phyloP scores from a whole-genome alignment of 129 eudicot species.

The Silybum marianum region DNA sequence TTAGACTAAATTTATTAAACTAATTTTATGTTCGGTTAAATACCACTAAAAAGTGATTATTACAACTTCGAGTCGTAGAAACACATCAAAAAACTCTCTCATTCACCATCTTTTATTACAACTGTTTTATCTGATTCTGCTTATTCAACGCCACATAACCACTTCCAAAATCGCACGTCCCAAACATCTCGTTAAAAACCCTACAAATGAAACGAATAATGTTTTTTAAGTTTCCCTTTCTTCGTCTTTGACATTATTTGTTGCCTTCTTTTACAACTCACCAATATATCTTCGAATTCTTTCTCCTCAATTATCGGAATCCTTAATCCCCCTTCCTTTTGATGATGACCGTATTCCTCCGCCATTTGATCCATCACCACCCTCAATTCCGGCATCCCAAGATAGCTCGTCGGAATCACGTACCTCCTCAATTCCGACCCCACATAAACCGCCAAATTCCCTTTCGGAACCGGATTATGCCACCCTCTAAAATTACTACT shows the following conservation, averaged over 20 bases:
- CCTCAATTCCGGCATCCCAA: slow-evolving; percentile 22
- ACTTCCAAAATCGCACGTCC: background rate
- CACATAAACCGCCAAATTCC: slow-evolving; percentile 30
- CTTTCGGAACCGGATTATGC: slow-evolving; percentile 14
- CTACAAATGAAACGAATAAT: background rate
- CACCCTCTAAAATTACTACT: background rate
- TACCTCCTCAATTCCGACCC: slow-evolving; percentile 27
- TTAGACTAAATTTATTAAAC: too few species aligned
- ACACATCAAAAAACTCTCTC: background rate
- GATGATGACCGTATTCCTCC: slow-evolving; percentile 36
- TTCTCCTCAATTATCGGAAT: slow-evolving; percentile 27
- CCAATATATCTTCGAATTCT: slow-evolving; percentile 20
- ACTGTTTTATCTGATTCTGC: background rate
- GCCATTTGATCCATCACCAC: slow-evolving; percentile 24
- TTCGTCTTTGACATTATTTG: background rate
- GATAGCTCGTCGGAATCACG: slow-evolving; percentile 28
- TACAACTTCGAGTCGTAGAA: background rate
- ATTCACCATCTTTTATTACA: background rate
- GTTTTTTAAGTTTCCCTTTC: background rate
- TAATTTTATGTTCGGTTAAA: background rate
- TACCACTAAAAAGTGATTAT: background rate
- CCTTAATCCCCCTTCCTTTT: slow-evolving; percentile 23
- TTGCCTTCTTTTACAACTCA: background rate
- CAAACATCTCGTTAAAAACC: background rate
- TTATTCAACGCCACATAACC: background rate